phyloP scores from a whole-genome alignment of 2,329 filamentous ascomycete species.

The Sporothrix brunneoviolacea region DNA sequence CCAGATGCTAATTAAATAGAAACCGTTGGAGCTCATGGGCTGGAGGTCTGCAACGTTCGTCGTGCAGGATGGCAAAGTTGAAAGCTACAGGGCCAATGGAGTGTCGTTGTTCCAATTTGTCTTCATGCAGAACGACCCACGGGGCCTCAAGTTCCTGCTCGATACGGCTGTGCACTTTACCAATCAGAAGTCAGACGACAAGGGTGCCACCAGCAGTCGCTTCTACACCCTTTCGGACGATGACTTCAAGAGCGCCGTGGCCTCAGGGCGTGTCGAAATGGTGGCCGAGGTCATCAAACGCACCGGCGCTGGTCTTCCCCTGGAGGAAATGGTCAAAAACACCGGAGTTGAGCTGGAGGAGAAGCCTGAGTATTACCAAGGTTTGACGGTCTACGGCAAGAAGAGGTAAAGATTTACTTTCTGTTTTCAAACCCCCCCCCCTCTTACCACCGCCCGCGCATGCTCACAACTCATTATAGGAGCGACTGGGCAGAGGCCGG shows the following conservation, averaged over 20 bases:
- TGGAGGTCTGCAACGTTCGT: slow-evolving; percentile 31
- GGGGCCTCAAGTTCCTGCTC: slow-evolving; percentile 51
- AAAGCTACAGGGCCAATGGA: slow-evolving; percentile 19
- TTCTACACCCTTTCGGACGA: slow-evolving; percentile 34
- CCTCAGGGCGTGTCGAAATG: slow-evolving; percentile 45
- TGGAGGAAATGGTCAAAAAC: slow-evolving; percentile 59
- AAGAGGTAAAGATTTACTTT: slow-evolving; percentile 50
- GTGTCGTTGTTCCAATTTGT: slow-evolving; percentile 36
- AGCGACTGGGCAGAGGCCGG: slow-evolving; percentile 67
- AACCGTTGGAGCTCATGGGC: slow-evolving; percentile 47
- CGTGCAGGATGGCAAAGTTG: slow-evolving; percentile 25
- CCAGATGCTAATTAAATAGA: too few species aligned
- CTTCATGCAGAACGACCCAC: slow-evolving; percentile 45
- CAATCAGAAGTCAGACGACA: slow-evolving; percentile 29
- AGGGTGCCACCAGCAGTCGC: slow-evolving; percentile 25
- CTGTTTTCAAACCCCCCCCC: slow-evolving; percentile 6
- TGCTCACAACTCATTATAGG: slow-evolving; percentile 20
- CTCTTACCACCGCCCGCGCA: neutral
- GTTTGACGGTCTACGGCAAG: slow-evolving; percentile 66
- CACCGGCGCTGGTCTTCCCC: slow-evolving; percentile 61
- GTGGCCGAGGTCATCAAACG: slow-evolving; percentile 58
- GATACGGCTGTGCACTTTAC: slow-evolving; percentile 43
- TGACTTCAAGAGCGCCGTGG: slow-evolving; percentile 39
- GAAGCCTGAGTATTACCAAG: slow-evolving; percentile 69
- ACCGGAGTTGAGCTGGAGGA: slow-evolving; percentile 56